phyloP scores from a whole-genome alignment of 2,329 filamentous ascomycete genomes.

The Aspergillus tamarii region DNA sequence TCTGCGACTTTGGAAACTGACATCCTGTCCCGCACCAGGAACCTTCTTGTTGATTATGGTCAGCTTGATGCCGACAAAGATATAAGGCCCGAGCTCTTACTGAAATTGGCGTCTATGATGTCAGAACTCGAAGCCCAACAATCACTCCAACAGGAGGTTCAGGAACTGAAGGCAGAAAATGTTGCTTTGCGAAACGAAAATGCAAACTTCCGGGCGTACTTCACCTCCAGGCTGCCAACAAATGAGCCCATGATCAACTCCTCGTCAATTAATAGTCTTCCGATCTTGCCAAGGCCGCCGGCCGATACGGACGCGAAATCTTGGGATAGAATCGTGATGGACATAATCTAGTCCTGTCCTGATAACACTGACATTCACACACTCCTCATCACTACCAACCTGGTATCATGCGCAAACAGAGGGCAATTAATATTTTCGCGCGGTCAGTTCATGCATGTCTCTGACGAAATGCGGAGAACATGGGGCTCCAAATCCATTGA shows the following conservation, averaged over 20 bases:
- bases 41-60: slow-evolving; percentile 18
- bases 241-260: slow-evolving; percentile 14
- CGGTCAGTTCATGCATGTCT: background rate
- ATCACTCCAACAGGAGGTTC: slow-evolving; percentile 21
- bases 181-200: slow-evolving; percentile 28
- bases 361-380: background rate
- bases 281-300: slow-evolving; percentile 15
- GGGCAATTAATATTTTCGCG: background rate
- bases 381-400: background rate
- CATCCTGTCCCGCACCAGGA: slow-evolving; percentile 10
- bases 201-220: slow-evolving; percentile 23
- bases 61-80: slow-evolving; percentile 15
- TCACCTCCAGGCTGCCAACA: slow-evolving; percentile 19
- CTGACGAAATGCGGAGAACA: background rate
- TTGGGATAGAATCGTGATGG: slow-evolving; percentile 31
- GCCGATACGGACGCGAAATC: slow-evolving; percentile 22
- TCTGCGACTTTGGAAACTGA: background rate
- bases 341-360: slow-evolving; percentile 24
- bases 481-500: background rate
- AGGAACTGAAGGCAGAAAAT: slow-evolving; percentile 28
- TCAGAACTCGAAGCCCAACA: slow-evolving; percentile 25
- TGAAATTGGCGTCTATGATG: slow-evolving; percentile 29
- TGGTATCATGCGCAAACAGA: background rate
- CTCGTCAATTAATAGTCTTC: slow-evolving; percentile 7
- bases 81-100: slow-evolving; percentile 22